These are phyloP conservation scores for Guadua angustifolia DNA, from an alignment of 176 grass and related monocot genomes.

Conservation along the genomic window DNA sequence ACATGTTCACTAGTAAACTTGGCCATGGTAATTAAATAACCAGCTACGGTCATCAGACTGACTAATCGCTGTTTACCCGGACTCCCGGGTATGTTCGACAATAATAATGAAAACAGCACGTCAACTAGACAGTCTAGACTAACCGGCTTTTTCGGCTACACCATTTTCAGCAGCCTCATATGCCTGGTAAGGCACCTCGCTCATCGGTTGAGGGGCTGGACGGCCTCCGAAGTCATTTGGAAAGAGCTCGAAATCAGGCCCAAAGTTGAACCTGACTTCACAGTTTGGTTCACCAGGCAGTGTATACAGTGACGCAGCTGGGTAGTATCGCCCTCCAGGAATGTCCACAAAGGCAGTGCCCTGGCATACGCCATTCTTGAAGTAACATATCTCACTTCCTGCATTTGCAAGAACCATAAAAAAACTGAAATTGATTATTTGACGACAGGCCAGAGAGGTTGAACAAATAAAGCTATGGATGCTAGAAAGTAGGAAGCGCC, in stretches of 20 bases:
- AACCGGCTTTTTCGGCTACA: conserved; percentile 59
- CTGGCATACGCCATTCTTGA: conserved; percentile 81
- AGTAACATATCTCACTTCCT: conserved; percentile 91
- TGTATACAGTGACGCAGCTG: conserved; percentile 86
- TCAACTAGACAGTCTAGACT: conserved; percentile 42
- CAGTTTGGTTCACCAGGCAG: conserved; percentile 78
- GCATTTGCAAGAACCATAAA: conserved; percentile 31
- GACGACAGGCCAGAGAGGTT: neutral
- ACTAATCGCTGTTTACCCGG: too few species aligned
- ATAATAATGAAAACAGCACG: conserved; percentile 14
- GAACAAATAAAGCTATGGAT: conserved; percentile 10
- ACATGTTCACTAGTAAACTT: neutral
- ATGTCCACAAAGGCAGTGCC: conserved; percentile 77
- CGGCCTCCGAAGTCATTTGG: conserved; percentile 70
- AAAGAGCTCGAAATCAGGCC: conserved; percentile 73
- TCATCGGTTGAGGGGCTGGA: conserved; percentile 65
- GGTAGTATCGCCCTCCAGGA: conserved; percentile 82
- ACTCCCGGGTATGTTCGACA: too few species aligned
- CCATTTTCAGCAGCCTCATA: conserved; percentile 72
- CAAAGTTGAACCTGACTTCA: conserved; percentile 85
- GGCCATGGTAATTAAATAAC: neutral
- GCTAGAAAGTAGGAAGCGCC: neutral
- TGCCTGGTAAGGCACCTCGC: conserved; percentile 65
- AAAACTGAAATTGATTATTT: neutral
- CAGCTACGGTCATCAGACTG: neutral